Evolutionary conservation across 129 eudicot genomes (phyloP).

Genomic region (Flaveria robusta): DNA sequence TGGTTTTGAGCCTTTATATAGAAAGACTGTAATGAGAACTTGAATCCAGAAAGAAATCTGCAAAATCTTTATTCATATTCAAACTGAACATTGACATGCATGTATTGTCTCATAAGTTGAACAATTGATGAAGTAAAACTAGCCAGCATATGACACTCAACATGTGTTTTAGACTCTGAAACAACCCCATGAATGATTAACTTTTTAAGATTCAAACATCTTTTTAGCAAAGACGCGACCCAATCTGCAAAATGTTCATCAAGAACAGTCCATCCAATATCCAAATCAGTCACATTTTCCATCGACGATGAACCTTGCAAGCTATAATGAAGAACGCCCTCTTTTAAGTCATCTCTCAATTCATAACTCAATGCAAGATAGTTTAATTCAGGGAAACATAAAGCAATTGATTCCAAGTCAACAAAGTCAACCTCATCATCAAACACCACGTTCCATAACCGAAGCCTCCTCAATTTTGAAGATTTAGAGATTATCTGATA

Average conservation of each 20-base stretch:
- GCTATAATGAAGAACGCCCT: conserved; percentile 56
- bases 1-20: not conserved
- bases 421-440: conserved; percentile 79
- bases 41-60: conserved; percentile 4
- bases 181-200: conserved; percentile 66
- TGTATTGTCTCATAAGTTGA: conserved; percentile 64
- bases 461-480: conserved; percentile 61
- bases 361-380: conserved; percentile 72
- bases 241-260: conserved; percentile 62
- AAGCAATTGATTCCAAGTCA: conserved; percentile 63
- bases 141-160: conserved; percentile 66
- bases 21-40: not conserved
- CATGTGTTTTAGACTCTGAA: conserved; percentile 59
- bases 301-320: conserved; percentile 50
- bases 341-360: conserved; percentile 55
- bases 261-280: conserved; percentile 75
- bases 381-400: conserved; percentile 57
- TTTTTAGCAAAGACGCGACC: conserved; percentile 58
- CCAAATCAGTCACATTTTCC: conserved; percentile 63
- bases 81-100: conserved; percentile 65
- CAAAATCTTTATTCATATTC: conserved; percentile 44
- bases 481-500: conserved; percentile 72
- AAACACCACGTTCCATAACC: conserved; percentile 77
- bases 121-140: conserved; percentile 66
- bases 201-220: conserved; percentile 55